These are phyloP conservation scores for Plasmodium reichenowi DNA, from an alignment of 169 alveolate species.

Conservation along the genomic window DNA sequence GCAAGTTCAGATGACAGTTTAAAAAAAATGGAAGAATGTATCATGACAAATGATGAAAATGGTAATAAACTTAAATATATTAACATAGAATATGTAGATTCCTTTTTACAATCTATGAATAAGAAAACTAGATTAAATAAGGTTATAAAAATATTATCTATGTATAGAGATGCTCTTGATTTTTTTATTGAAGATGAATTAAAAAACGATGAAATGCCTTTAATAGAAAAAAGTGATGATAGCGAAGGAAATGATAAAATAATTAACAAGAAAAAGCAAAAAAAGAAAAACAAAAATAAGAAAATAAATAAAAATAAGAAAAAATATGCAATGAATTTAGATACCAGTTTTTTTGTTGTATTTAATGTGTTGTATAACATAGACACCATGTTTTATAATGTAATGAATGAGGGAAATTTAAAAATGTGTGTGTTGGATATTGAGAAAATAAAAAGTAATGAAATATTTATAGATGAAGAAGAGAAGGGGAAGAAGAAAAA, in stretches of 20 bases:
- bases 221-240: background rate
- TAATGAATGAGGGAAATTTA: slow-evolving; percentile 41
- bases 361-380: slow-evolving; percentile 60
- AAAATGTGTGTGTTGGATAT: slow-evolving; percentile 9
- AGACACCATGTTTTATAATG: slow-evolving; percentile 34
- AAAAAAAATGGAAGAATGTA: background rate
- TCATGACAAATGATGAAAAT: slow-evolving; percentile 1
- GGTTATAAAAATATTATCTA: slow-evolving; percentile 31
- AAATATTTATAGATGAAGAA: slow-evolving; percentile 23
- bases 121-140: slow-evolving; percentile 35
- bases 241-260: background rate
- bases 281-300: slow-evolving; percentile 3
- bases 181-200: slow-evolving; percentile 29
- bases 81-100: slow-evolving; percentile 22
- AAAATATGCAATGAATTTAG: slow-evolving; percentile 47
- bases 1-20: slow-evolving; percentile 33
- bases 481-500: background rate
- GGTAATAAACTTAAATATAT: slow-evolving; percentile 1
- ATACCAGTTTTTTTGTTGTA: slow-evolving; percentile 44
- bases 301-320: slow-evolving; percentile 5
- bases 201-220: slow-evolving; percentile 20
- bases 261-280: slow-evolving; percentile 11
- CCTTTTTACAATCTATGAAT: slow-evolving; percentile 18
- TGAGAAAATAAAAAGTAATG: slow-evolving; percentile 31
- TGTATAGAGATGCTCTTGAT: slow-evolving; percentile 43